These are phyloP conservation scores for Daldinia bambusicola DNA, from an alignment of 495 filamentous ascomycete genomes.

Conservation along the genomic window DNA sequence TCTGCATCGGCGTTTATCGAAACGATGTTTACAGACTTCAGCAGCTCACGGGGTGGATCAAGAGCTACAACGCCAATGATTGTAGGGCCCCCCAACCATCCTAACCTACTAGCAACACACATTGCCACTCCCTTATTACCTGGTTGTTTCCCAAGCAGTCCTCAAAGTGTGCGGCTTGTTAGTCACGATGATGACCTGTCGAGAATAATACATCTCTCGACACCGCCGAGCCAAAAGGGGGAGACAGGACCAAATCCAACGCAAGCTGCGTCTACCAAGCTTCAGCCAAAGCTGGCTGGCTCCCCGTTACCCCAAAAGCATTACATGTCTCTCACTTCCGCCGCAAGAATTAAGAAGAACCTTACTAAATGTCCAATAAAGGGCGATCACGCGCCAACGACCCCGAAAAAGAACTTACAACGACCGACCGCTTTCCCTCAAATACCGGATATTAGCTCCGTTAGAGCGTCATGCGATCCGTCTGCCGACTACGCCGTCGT, in stretches of 20 bases:
- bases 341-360: slow-evolving; percentile 51
- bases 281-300: slow-evolving; percentile 44
- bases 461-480: slow-evolving; percentile 72
- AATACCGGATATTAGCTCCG: slow-evolving; percentile 76
- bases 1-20: slow-evolving; percentile 83
- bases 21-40: slow-evolving; percentile 75
- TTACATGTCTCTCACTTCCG: slow-evolving; percentile 57
- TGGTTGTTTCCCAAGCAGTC: slow-evolving; percentile 46
- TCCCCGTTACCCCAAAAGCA: slow-evolving; percentile 46
- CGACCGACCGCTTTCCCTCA: slow-evolving; percentile 73
- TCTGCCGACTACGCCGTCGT: slow-evolving; percentile 87
- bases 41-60: slow-evolving; percentile 67
- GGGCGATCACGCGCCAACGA: slow-evolving; percentile 58
- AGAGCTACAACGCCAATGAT: slow-evolving; percentile 84
- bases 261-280: slow-evolving; percentile 39
- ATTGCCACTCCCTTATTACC: slow-evolving; percentile 47
- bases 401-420: slow-evolving; percentile 67
- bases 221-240: slow-evolving; percentile 37
- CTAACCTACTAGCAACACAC: slow-evolving; percentile 41
- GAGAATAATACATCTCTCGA: slow-evolving; percentile 33
- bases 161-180: slow-evolving; percentile 55
- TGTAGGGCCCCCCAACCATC: slow-evolving; percentile 65
- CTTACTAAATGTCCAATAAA: slow-evolving; percentile 54
- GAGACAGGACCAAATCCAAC: background rate
- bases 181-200: slow-evolving; percentile 45